These are phyloP conservation scores for Taphrina betulina DNA, from an alignment of 1,139 yeast genomes.

Conservation along the genomic window DNA sequence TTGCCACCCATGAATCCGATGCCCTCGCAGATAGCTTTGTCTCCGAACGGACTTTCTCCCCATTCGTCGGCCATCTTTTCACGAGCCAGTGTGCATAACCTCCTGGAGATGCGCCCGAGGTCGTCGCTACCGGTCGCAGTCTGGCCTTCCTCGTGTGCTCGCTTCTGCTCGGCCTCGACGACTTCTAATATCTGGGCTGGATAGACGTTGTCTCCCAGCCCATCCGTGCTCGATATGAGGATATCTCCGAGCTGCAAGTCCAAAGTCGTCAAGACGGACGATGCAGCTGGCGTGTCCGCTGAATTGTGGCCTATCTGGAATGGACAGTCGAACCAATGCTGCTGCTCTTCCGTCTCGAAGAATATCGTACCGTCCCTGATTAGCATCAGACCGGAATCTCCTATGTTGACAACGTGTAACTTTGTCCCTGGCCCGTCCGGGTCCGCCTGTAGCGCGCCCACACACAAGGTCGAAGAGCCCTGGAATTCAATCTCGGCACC, in stretches of 20 bases:
- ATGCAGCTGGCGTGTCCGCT: conserved; percentile 33
- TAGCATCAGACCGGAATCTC: conserved; percentile 35
- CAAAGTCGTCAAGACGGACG: conserved; percentile 17
- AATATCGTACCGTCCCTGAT: conserved; percentile 33
- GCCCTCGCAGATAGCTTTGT: conserved; percentile 36
- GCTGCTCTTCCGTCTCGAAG: conserved; percentile 35
- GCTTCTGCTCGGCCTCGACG: conserved; percentile 25
- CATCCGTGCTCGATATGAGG: conserved; percentile 36
- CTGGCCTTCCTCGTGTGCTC: not conserved
- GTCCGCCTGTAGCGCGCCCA: conserved; percentile 14
- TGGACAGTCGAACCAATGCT: conserved; percentile 38
- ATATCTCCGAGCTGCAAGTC: conserved; percentile 32
- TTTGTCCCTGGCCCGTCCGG: conserved; percentile 12
- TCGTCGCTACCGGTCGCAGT: conserved; percentile 8
- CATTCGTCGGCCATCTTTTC: conserved; percentile 35
- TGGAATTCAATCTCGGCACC: conserved; percentile 29
- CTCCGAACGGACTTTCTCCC: conserved; percentile 36
- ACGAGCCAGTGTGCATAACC: conserved; percentile 31
- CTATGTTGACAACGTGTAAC: conserved; percentile 33
- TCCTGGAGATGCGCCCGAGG: conserved; percentile 18
- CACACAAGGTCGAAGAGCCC: conserved; percentile 26
- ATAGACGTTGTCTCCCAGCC: conserved; percentile 37
- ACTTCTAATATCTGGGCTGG: conserved; percentile 34
- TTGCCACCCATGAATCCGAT: conserved; percentile 37
- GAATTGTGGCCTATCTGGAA: conserved; percentile 37